phyloP scores from a whole-genome alignment of 306 rosid genomes.

The Vigna trinervia region DNA sequence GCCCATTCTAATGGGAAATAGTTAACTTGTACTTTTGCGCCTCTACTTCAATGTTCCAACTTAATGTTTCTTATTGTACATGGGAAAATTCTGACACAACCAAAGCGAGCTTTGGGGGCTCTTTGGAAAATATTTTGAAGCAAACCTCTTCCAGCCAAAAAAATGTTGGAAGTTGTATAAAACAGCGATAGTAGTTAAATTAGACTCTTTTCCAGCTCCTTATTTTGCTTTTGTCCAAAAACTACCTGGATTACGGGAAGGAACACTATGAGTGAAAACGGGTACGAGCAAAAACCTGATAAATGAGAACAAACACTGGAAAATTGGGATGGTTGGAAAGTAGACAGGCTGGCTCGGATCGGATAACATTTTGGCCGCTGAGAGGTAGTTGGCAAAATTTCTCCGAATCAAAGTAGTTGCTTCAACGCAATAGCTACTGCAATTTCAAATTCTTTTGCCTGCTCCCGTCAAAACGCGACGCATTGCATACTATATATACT shows the following conservation, averaged over 20 bases:
- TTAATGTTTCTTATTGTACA: slow-evolving; percentile 30
- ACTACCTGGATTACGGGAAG: not conserved
- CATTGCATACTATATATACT: not conserved
- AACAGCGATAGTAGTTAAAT: not conserved
- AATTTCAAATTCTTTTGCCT: not conserved
- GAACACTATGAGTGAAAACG: not conserved
- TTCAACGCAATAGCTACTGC: not conserved
- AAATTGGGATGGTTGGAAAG: not conserved
- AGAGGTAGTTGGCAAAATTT: not conserved
- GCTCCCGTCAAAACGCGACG: not conserved
- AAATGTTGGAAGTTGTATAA: slow-evolving; percentile 26
- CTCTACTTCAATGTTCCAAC: not conserved
- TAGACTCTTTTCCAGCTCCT: not conserved
- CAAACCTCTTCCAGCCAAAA: slow-evolving; percentile 10
- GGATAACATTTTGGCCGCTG: not conserved
- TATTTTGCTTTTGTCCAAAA: not conserved
- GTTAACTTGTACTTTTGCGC: slow-evolving; percentile 25
- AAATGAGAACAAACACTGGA: not conserved
- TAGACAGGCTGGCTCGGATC: not conserved
- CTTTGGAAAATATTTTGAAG: not conserved
- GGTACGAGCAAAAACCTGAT: not conserved
- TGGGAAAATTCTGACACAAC: slow-evolving; percentile 34
- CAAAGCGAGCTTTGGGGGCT: slow-evolving; percentile 43
- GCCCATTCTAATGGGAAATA: slow-evolving; percentile 71
- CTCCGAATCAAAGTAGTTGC: not conserved